A percentile compares a stretch with the other conserved stretches of the same genome.
These are phyloP conservation scores for Cylindrodendrum hubeiense DNA, from an alignment of 2,329 filamentous ascomycete species.

Conservation along the genomic window DNA sequence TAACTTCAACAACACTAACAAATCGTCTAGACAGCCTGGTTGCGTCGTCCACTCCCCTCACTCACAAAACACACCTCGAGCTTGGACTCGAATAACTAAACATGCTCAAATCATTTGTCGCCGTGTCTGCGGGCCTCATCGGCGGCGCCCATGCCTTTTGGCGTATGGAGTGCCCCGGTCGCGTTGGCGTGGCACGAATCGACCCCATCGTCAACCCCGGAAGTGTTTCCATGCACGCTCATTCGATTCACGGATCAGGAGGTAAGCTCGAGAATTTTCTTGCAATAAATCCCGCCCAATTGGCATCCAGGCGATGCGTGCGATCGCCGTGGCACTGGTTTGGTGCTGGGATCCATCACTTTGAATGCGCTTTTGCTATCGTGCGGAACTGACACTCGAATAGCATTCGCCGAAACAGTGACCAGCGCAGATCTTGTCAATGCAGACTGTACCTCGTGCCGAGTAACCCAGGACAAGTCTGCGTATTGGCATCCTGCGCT, in stretches of 20 bases:
- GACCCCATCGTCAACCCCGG: slow-evolving; percentile 81
- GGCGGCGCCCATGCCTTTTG: slow-evolving; percentile 77
- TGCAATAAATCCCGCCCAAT: neutral
- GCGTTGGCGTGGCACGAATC: slow-evolving; percentile 76
- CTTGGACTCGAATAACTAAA: slow-evolving; percentile 41
- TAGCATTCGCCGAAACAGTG: slow-evolving; percentile 75
- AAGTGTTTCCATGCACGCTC: slow-evolving; percentile 72
- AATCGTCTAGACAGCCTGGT: slow-evolving; percentile 48
- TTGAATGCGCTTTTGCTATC: neutral
- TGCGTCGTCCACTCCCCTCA: slow-evolving; percentile 45
- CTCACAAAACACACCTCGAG: slow-evolving; percentile 30
- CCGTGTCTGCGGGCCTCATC: slow-evolving; percentile 50
- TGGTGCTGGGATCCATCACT: neutral
- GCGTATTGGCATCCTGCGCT: slow-evolving; percentile 86
- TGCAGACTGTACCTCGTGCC: slow-evolving; percentile 83
- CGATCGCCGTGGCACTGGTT: neutral
- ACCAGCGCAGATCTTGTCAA: slow-evolving; percentile 67
- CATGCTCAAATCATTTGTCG: slow-evolving; percentile 51
- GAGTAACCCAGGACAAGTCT: slow-evolving; percentile 85
- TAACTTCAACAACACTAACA: slow-evolving; percentile 27
- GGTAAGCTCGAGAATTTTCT: slow-evolving; percentile 67
- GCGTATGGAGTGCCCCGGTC: slow-evolving; percentile 87
- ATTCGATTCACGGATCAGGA: slow-evolving; percentile 80
- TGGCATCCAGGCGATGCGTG: neutral
- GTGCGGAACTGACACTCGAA: slow-evolving; percentile 32